Evolutionary conservation across 768 basidiomycete genomes (phyloP).

Genomic region (Tulasnella sp.): DNA sequence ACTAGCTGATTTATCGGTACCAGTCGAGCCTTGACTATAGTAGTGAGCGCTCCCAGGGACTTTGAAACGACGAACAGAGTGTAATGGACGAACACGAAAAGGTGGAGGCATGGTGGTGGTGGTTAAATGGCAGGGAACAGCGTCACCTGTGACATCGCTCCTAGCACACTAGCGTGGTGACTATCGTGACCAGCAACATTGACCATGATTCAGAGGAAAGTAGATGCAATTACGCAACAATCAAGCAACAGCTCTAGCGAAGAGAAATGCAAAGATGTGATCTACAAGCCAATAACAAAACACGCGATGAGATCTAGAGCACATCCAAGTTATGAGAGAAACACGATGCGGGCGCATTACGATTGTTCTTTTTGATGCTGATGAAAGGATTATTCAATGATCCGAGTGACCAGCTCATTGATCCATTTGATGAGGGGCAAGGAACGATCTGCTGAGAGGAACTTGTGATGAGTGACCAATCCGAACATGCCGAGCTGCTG

Average conservation of each 20-base stretch:
- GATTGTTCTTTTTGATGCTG: too few relatives aligned
- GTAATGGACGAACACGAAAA: neutral
- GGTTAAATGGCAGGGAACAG: neutral
- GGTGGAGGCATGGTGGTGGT: neutral
- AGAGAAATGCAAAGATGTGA: neutral
- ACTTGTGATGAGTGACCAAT: constrained; percentile 58
- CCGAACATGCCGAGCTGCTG: constrained; percentile 67
- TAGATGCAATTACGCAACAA: neutral
- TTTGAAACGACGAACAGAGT: neutral
- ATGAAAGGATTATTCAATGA: constrained; percentile 10
- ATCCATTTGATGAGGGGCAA: constrained; percentile 69
- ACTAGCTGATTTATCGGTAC: neutral
- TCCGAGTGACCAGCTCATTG: constrained; percentile 37
- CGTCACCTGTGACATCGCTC: neutral
- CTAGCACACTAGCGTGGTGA: neutral
- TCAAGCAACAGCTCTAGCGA: neutral
- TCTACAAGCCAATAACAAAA: neutral
- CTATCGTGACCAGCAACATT: neutral
- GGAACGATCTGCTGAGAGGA: constrained; percentile 37
- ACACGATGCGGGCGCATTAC: neutral
- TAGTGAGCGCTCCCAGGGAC: neutral
- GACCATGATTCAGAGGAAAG: neutral
- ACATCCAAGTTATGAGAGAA: neutral
- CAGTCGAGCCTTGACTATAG: neutral
- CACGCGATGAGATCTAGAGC: neutral